Percentiles rank a stretch among this genome's conserved stretches.
Conservation (phyloP, 805 yeast genomes). For the Yamadazyma tumulicola region DNA sequence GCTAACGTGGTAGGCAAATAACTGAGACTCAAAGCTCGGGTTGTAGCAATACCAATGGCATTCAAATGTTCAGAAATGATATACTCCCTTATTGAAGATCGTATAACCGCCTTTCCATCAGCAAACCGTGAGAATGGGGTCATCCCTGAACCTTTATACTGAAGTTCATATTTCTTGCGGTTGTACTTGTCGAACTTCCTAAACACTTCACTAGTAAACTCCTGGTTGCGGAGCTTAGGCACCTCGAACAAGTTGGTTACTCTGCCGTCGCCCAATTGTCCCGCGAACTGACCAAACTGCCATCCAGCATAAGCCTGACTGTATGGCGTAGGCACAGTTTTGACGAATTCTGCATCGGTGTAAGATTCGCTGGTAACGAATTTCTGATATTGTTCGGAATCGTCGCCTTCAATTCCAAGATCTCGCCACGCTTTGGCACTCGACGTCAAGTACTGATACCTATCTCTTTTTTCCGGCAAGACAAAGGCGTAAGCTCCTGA, state of each 20-base stretch:
- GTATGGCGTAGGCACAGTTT: conserved; percentile 62
- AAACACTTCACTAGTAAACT: background rate
- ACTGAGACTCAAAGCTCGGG: conserved; percentile 76
- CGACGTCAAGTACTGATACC: conserved; percentile 51
- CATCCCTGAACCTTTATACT: conserved; percentile 86
- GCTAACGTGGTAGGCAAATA: conserved; percentile 75
- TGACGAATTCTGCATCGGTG: conserved; percentile 24
- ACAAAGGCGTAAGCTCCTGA: conserved; percentile 74
- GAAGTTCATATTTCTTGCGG: conserved; percentile 55
- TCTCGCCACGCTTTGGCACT: conserved; percentile 60
- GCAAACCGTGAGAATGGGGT: conserved; percentile 95
- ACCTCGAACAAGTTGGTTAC: conserved; percentile 79
- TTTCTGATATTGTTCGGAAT: conserved; percentile 46
- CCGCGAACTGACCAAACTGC: conserved; percentile 96
- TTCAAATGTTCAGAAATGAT: conserved; percentile 77
- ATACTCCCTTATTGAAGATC: conserved; percentile 87
- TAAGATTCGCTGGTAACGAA: conserved; percentile 60
- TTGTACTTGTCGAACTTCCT: conserved; percentile 1
- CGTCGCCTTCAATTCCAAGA: conserved; percentile 48
- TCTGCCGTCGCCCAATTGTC: conserved; percentile 95
- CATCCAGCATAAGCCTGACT: conserved; percentile 93
- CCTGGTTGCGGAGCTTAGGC: conserved; percentile 27
- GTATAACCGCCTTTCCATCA: conserved; percentile 89
- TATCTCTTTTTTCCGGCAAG: conserved; percentile 58
- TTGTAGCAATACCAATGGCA: conserved; percentile 80